Conservation (phyloP, 1,284 basidiomycete genomes). For the Bondarzewia mesenterica region DNA sequence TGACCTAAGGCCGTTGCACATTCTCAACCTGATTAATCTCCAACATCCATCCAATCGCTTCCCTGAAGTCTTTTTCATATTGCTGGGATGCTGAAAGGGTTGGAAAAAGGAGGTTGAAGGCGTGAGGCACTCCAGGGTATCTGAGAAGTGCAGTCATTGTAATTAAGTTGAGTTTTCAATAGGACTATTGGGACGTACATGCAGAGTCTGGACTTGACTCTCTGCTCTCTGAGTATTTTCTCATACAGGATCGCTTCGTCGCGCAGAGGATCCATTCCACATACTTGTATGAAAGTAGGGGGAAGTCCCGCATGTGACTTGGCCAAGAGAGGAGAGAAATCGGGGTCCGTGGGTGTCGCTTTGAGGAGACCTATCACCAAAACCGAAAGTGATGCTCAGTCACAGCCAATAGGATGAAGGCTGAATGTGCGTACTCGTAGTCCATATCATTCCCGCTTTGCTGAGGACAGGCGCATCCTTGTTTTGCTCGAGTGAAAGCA, state of each 20-base stretch:
- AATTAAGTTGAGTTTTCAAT: background rate
- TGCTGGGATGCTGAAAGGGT: background rate
- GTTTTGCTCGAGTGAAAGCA: background rate
- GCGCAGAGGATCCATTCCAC: slow-evolving; percentile 1
- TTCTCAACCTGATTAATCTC: too few species aligned
- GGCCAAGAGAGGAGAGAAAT: background rate
- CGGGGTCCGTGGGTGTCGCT: background rate
- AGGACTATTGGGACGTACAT: background rate
- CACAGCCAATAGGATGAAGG: background rate
- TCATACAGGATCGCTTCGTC: slow-evolving; percentile 1
- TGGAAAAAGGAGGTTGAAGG: background rate
- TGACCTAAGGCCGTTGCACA: too few species aligned
- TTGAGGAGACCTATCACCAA: background rate
- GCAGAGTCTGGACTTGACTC: background rate
- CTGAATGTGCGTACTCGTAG: background rate
- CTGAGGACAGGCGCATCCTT: background rate
- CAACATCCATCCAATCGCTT: background rate
- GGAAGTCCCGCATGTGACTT: background rate
- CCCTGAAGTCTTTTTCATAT: background rate
- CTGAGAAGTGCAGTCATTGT: background rate
- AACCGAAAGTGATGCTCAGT: background rate
- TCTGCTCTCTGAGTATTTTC: background rate
- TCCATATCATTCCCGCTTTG: background rate
- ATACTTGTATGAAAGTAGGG: background rate
- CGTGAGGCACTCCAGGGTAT: background rate